A percentile compares a stretch with the other conserved stretches of the same genome.
These are phyloP conservation scores for Cokeromyces recurvatus DNA, from an alignment of 371 early-diverging fungal species.

Conservation along the genomic window DNA sequence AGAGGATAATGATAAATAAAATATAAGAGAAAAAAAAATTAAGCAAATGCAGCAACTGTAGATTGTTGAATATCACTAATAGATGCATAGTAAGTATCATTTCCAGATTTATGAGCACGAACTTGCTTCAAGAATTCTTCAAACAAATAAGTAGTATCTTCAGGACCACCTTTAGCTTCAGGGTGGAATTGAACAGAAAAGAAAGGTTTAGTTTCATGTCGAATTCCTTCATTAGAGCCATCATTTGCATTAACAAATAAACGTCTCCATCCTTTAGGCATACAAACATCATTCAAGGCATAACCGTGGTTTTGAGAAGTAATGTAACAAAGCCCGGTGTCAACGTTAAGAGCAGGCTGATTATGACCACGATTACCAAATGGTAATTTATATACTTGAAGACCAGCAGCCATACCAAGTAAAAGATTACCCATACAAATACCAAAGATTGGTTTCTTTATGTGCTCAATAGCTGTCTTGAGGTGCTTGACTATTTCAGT, in stretches of 20 bases:
- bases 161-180: slow-evolving; percentile 89
- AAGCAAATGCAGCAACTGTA: slow-evolving; percentile 19
- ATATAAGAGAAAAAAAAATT: not conserved
- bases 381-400: slow-evolving; percentile 82
- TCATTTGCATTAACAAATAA: slow-evolving; percentile 91
- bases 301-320: slow-evolving; percentile 95
- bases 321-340: slow-evolving; percentile 57
- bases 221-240: slow-evolving; percentile 87
- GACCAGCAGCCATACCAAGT: slow-evolving; percentile 87
- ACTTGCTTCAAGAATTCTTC: slow-evolving; percentile 51
- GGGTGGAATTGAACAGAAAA: slow-evolving; percentile 94
- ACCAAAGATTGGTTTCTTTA: slow-evolving; percentile 88
- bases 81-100: slow-evolving; percentile 3
- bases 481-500: slow-evolving; percentile 67
- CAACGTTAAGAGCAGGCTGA: slow-evolving; percentile 83
- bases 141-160: slow-evolving; percentile 82
- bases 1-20: too few species aligned
- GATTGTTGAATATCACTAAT: slow-evolving; percentile 9
- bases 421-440: slow-evolving; percentile 97
- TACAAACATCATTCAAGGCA: slow-evolving; percentile 66
- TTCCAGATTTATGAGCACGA: slow-evolving; percentile 17
- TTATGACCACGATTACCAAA: slow-evolving; percentile 98
- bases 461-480: slow-evolving; percentile 52
- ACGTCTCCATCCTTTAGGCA: slow-evolving; percentile 72
- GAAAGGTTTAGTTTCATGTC: slow-evolving; percentile 67